A percentile compares a stretch with the other conserved stretches of the same genome.
phyloP scores from a whole-genome alignment of 495 filamentous ascomycete species.

The Aspergillus campestris region DNA sequence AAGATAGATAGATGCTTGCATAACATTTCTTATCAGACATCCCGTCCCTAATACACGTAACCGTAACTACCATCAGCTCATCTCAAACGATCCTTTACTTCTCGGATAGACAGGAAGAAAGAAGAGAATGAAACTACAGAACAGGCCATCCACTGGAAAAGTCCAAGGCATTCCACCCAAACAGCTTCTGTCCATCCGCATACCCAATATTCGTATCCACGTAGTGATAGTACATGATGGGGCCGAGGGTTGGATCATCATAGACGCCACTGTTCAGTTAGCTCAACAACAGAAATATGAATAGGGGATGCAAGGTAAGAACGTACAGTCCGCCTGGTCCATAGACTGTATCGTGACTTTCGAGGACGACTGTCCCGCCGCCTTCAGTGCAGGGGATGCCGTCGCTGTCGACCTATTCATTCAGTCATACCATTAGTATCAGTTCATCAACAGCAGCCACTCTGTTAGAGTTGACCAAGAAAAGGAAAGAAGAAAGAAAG shows the following conservation, averaged over 20 bases:
- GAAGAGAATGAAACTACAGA: conserved; percentile 13
- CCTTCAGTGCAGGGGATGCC: conserved; percentile 49
- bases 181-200: conserved; percentile 53
- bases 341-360: conserved; percentile 56
- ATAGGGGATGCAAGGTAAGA: neutral
- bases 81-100: too few relatives aligned
- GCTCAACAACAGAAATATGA: neutral
- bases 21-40: too few relatives aligned
- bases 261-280: conserved; percentile 34
- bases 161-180: conserved; percentile 59
- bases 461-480: too few relatives aligned
- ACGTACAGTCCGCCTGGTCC: conserved; percentile 63
- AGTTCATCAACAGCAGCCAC: neutral
- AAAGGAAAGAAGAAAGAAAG: neutral
- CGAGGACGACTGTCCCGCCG: conserved; percentile 58
- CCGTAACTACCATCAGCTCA: too few relatives aligned
- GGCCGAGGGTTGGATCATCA: conserved; percentile 35
- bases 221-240: conserved; percentile 68
- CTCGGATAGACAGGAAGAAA: too few relatives aligned
- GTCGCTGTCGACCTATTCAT: conserved; percentile 39
- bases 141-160: conserved; percentile 64
- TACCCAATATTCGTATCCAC: conserved; percentile 57
- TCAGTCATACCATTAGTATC: conserved; percentile 1
- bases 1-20: too few relatives aligned
- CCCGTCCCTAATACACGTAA: too few relatives aligned